A percentile compares a stretch with the other conserved stretches of the same genome.
phyloP scores from a whole-genome alignment of 2,329 filamentous ascomycete species.

The Colletotrichum sp. region DNA sequence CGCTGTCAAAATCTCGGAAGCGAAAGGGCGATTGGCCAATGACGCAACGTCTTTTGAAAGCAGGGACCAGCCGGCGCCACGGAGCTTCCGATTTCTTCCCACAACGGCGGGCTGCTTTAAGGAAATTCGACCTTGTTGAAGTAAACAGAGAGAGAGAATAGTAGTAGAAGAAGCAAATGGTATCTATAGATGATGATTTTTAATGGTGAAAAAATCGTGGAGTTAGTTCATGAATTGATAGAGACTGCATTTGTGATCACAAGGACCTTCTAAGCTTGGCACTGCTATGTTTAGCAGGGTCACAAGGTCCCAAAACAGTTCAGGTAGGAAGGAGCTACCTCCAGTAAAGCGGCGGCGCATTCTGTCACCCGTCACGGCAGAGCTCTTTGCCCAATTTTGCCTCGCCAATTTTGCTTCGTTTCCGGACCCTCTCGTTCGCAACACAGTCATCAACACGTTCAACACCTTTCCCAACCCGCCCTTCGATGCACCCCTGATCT shows the following conservation, averaged over 20 bases:
- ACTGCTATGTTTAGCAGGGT: not conserved
- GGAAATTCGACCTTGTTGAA: not conserved
- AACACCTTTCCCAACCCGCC: not conserved
- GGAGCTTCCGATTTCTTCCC: constrained; percentile 20
- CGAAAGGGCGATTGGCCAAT: constrained; percentile 5
- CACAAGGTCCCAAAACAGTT: not conserved
- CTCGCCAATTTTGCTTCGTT: not conserved
- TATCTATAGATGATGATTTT: rapidly evolving
- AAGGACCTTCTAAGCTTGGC: not conserved
- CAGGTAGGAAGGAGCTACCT: not conserved
- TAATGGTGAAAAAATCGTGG: rapidly evolving
- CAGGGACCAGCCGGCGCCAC: not conserved
- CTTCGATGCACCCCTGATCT: not conserved
- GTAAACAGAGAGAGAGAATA: not conserved
- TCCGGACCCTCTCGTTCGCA: not conserved
- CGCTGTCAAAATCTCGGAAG: not conserved
- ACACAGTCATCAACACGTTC: not conserved
- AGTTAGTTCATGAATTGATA: not conserved
- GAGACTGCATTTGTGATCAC: not conserved
- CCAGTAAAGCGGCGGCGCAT: constrained; percentile 3
- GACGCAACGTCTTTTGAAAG: not conserved
- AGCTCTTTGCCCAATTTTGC: constrained; percentile 12
- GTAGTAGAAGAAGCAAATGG: not conserved
- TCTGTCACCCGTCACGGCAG: not conserved
- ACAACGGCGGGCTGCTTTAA: constrained; percentile 3